Percentiles rank a stretch among this genome's conserved stretches.
Conservation (phyloP, 352 stramenopile species). For the Phytophthora pisi region DNA sequence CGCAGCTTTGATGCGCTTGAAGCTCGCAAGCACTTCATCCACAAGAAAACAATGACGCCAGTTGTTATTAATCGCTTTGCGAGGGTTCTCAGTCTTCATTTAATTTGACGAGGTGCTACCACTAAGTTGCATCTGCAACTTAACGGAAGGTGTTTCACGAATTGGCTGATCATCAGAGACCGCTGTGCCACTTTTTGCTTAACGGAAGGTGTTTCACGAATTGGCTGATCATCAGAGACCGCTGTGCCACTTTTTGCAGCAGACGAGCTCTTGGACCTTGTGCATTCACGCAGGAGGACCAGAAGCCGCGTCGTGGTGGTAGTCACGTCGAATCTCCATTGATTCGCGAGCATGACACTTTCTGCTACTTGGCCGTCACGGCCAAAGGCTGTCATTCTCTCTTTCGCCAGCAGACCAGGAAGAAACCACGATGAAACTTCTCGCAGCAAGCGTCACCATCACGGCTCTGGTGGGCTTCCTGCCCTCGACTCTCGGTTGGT, state of each 20-base stretch:
- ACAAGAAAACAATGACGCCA: conserved; percentile 15
- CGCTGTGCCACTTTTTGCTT: too few species aligned
- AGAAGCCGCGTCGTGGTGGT: background rate
- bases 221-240: too few species aligned
- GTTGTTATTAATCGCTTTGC: too few species aligned
- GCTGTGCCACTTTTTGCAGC: background rate
- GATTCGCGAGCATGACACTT: background rate
- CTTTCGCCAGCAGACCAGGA: background rate
- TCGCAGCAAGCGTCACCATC: conserved; percentile 17
- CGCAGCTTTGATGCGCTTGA: conserved; percentile 31
- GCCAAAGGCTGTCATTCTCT: conserved; percentile 12
- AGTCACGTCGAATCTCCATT: too few species aligned
- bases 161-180: too few species aligned
- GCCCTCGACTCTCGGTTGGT: conserved; percentile 45
- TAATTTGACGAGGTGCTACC: too few species aligned
- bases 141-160: too few species aligned
- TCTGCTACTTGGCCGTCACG: background rate
- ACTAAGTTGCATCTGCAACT: too few species aligned
- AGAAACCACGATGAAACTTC: conserved; percentile 42
- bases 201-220: too few species aligned
- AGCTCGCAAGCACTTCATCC: conserved; percentile 13
- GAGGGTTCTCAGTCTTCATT: too few species aligned
- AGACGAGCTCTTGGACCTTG: background rate
- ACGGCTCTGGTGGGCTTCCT: conserved; percentile 20
- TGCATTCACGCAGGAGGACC: background rate